phyloP scores from a whole-genome alignment of 2,329 filamentous ascomycete genomes.

The Penicillium sp. region DNA sequence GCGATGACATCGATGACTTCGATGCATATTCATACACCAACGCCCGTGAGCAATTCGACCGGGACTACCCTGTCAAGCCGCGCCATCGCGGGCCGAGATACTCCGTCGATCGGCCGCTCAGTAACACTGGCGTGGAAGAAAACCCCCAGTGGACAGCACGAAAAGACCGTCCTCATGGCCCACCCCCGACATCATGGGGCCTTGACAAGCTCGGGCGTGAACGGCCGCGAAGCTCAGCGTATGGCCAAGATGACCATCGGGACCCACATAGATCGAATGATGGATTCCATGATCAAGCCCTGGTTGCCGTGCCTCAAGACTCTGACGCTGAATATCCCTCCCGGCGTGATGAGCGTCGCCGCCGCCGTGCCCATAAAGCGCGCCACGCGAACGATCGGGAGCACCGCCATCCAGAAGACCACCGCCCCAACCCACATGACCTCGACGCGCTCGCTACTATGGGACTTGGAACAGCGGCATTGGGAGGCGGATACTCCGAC shows the following conservation, averaged over 20 bases:
- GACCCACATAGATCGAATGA: constrained; percentile 38
- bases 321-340: constrained; percentile 44
- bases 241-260: constrained; percentile 32
- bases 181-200: constrained; percentile 39
- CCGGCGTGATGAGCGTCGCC: constrained; percentile 44
- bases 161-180: constrained; percentile 34
- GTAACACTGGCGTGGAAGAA: constrained; percentile 40
- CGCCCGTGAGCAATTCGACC: constrained; percentile 47
- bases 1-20: constrained; percentile 41
- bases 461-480: constrained; percentile 38
- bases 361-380: constrained; percentile 34
- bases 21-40: constrained; percentile 50
- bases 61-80: constrained; percentile 42
- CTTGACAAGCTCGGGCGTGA: constrained; percentile 38
- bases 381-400: constrained; percentile 22
- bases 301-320: constrained; percentile 50
- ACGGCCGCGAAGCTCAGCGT: constrained; percentile 24
- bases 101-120: constrained; percentile 37
- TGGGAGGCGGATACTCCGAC: constrained; percentile 38
- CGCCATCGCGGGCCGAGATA: constrained; percentile 28
- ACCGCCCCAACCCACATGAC: constrained; percentile 19
- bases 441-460: constrained; percentile 17
- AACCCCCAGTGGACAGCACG: constrained; percentile 26
- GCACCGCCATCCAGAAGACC: constrained; percentile 21
- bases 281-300: constrained; percentile 42